Evolutionary conservation across 1,284 basidiomycete species (phyloP), one percentile per base, ranked within the genome.

Genomic region (Paramarasmius palmivorus): DNA sequence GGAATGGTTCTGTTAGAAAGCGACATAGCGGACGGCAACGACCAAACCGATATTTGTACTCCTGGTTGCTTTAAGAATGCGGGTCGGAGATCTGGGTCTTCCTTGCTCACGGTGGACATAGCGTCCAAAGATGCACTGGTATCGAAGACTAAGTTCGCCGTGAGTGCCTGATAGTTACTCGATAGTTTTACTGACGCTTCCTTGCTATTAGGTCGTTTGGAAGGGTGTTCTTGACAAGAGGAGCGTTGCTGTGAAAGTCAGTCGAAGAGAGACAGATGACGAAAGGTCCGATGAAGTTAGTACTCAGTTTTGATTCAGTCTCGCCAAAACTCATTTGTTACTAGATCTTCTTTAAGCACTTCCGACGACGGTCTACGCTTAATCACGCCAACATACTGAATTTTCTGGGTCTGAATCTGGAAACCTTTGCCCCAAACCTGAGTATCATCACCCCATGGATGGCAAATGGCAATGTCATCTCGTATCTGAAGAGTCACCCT

Each of bases 381-480:
- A n/a, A 48, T 4, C 55, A 56, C 32, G 47, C 45, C 10, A 52
- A 56, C 40, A 36, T 56, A 15, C 35, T 49, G 9, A 51, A 51
- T 5, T 37, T 56, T n/a, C 36, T 56, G 15, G 55, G 55, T n/a
- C 35, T 53, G 12, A 56, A 47, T 23, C 36, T 34, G 4, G 32
- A 48, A 3, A 15, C 47, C 5, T 53, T 56, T 20, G 26, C 45
- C 4, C 39, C 46, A 15, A 45, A 40, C 15, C 49, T 53, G 23
- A 49, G 55, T 25, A 19, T 56, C 6, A 32, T 56, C 17, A 45
- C 51, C 15, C 55, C 55, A 2, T 53, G 37, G 51, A 49, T 56
- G 39, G 23, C 26, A 12, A 46, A 56, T 38, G 47, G 55, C 3
- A 44, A 56, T 38, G 26, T 53, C 15, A 37, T 49, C 2, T 10